Evolutionary conservation across 345 rosid species (phyloP).

Genomic region (Nasturtium officinale): DNA sequence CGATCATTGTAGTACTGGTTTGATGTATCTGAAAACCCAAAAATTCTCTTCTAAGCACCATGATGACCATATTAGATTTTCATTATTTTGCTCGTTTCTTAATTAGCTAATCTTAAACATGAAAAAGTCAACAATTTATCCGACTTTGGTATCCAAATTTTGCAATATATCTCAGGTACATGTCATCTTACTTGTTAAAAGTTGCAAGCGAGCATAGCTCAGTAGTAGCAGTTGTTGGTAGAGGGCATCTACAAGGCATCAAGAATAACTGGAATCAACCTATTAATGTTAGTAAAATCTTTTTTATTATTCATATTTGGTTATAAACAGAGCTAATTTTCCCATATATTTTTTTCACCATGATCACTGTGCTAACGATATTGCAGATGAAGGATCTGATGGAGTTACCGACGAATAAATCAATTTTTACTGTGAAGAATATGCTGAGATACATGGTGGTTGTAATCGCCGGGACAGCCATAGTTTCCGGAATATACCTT

Average conservation of each 20-base stretch:
- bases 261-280: slow-evolving; percentile 84
- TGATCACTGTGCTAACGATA: slow-evolving; percentile 16
- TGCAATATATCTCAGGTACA: slow-evolving; percentile 57
- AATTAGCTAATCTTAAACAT: slow-evolving; percentile 1
- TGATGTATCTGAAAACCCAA: not conserved
- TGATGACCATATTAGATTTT: not conserved
- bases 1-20: not conserved
- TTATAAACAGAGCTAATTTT: not conserved
- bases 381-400: slow-evolving; percentile 60
- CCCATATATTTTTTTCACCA: not conserved
- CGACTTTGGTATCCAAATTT: not conserved
- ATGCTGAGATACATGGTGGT: slow-evolving; percentile 55
- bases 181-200: slow-evolving; percentile 63
- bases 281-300: slow-evolving; percentile 50
- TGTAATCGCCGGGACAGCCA: slow-evolving; percentile 62
- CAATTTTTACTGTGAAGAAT: slow-evolving; percentile 48
- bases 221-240: slow-evolving; percentile 92
- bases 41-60: not conserved
- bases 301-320: not conserved
- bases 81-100: not conserved
- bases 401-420: slow-evolving; percentile 57
- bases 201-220: slow-evolving; percentile 69
- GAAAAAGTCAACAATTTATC: not conserved
- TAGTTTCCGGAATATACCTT: slow-evolving; percentile 60
- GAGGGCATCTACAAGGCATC: slow-evolving; percentile 91